Conservation (phyloP, 495 filamentous ascomycete genomes). For the Penicillium ochrochloron region DNA sequence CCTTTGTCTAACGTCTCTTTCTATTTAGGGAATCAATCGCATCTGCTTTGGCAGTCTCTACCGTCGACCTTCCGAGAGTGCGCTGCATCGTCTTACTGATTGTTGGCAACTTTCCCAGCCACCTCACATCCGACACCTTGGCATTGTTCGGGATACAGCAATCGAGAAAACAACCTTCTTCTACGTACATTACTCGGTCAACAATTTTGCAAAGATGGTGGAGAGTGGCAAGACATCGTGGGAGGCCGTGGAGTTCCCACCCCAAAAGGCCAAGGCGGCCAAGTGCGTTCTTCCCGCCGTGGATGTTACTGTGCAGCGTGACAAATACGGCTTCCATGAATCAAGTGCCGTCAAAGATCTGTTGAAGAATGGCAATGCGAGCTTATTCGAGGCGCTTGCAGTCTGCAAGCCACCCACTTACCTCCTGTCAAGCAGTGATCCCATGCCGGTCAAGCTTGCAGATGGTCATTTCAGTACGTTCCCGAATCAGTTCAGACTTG, state of each 20-base stretch:
- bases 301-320: slow-evolving; percentile 45
- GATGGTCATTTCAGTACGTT: slow-evolving; percentile 43
- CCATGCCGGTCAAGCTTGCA: slow-evolving; percentile 26
- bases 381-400: slow-evolving; percentile 49
- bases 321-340: slow-evolving; percentile 58
- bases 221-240: slow-evolving; percentile 57
- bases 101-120: slow-evolving; percentile 67
- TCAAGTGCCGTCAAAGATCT: slow-evolving; percentile 35
- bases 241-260: slow-evolving; percentile 59
- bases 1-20: slow-evolving; percentile 1
- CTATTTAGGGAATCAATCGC: slow-evolving; percentile 51
- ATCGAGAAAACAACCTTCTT: slow-evolving; percentile 56
- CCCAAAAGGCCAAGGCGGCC: slow-evolving; percentile 41
- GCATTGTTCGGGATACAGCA: slow-evolving; percentile 64
- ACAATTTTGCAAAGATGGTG: slow-evolving; percentile 61
- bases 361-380: slow-evolving; percentile 49
- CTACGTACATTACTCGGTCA: slow-evolving; percentile 62
- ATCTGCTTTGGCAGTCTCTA: slow-evolving; percentile 58
- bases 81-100: slow-evolving; percentile 59
- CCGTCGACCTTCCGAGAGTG: slow-evolving; percentile 61
- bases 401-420: slow-evolving; percentile 39
- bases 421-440: slow-evolving; percentile 40
- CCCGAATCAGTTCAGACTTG: background rate
- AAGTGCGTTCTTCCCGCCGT: slow-evolving; percentile 38
- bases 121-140: slow-evolving; percentile 63